Evolutionary conservation across 805 yeast species (phyloP).

Genomic region (Yarrowia alimentaria): DNA sequence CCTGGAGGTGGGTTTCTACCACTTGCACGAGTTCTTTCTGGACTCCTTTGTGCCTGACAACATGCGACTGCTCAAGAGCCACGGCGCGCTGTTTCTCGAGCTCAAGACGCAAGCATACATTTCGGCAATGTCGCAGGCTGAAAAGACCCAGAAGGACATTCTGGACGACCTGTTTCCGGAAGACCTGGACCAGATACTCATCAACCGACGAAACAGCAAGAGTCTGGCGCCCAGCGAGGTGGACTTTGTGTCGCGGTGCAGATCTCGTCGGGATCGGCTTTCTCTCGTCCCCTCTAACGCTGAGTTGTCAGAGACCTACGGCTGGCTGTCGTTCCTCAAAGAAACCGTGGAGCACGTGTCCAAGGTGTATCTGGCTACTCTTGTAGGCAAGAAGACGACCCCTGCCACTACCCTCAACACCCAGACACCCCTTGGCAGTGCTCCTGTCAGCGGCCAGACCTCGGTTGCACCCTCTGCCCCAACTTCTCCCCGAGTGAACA

Average conservation of each 20-base stretch:
- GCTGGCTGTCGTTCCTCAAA: conserved; percentile 80
- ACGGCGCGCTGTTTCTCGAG: conserved; percentile 75
- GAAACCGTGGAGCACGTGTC: conserved; percentile 76
- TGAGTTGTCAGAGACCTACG: conserved; percentile 66
- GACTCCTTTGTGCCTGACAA: conserved; percentile 79
- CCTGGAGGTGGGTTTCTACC: conserved; percentile 81
- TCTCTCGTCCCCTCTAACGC: conserved; percentile 47
- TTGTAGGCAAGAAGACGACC: conserved; percentile 1
- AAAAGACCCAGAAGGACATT: conserved; percentile 61
- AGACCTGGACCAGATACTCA: conserved; percentile 50
- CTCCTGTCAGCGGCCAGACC: conserved; percentile 2
- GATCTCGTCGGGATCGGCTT: conserved; percentile 63
- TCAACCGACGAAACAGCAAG: conserved; percentile 36
- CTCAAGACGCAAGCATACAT: conserved; percentile 94
- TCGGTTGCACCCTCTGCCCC: conserved; percentile 3
- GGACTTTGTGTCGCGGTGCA: conserved; percentile 75
- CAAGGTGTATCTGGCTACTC: conserved; percentile 35
- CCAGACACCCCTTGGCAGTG: neutral
- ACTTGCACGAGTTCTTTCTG: conserved; percentile 77
- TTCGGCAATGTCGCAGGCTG: conserved; percentile 67
- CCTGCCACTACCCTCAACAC: neutral
- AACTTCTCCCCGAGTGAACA: neutral
- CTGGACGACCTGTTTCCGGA: conserved; percentile 74
- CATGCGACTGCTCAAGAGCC: conserved; percentile 71
- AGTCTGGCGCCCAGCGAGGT: conserved; percentile 68